Percentiles rank a stretch among this genome's conserved stretches.
Evolutionary conservation across 345 rosid species (phyloP).

Genomic region (Populus pruinosa): DNA sequence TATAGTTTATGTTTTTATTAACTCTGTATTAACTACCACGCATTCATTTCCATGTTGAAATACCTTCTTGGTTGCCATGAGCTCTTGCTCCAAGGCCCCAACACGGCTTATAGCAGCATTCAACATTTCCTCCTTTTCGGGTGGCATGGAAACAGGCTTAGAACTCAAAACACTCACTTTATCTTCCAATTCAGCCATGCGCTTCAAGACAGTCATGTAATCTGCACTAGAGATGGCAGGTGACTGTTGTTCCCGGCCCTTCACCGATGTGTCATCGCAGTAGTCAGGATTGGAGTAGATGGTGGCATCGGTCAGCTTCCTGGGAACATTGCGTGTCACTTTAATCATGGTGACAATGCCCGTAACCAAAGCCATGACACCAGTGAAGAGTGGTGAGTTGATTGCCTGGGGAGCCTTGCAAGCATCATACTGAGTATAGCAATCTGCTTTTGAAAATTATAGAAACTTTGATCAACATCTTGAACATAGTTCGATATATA

Average conservation of each 20-base stretch:
- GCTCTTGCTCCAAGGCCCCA: conserved; percentile 74
- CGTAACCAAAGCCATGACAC: conserved; percentile 80
- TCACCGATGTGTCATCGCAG: conserved; percentile 34
- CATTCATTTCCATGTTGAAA: neutral
- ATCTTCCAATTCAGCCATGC: conserved; percentile 82
- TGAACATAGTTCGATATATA: neutral
- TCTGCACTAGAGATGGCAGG: conserved; percentile 47
- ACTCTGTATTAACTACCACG: neutral
- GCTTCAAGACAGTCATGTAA: conserved; percentile 55
- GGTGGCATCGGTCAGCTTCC: conserved; percentile 53
- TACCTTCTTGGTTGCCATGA: conserved; percentile 77
- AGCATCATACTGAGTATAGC: conserved; percentile 28
- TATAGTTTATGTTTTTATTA: neutral
- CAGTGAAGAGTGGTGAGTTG: conserved; percentile 62
- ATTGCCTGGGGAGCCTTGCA: conserved; percentile 41
- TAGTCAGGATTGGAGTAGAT: conserved; percentile 50
- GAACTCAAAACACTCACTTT: conserved; percentile 46
- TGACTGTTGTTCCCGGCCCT: conserved; percentile 24
- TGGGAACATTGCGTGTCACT: conserved; percentile 75
- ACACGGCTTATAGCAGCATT: conserved; percentile 64
- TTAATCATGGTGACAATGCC: conserved; percentile 74
- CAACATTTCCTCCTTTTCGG: conserved; percentile 79
- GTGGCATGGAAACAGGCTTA: conserved; percentile 56
- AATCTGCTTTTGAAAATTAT: conserved; percentile 36
- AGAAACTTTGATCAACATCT: neutral